Conservation (phyloP, 192 early-diverging fungal genomes). For the Umbelopsis isabellina region DNA sequence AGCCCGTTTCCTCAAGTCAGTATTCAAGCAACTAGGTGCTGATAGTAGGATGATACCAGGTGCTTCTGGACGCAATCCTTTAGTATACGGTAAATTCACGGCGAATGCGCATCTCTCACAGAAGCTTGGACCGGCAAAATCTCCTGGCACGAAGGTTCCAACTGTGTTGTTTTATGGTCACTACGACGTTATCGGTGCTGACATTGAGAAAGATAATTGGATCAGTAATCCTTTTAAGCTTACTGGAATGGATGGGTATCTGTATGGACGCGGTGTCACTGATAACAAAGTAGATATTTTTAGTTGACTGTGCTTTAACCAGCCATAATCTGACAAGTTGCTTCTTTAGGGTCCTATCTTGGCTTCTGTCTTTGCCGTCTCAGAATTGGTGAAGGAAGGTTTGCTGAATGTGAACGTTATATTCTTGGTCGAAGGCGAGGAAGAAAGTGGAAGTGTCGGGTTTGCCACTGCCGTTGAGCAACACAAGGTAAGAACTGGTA, state of each 20-base stretch:
- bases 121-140: background rate
- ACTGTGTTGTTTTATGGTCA: slow-evolving; percentile 79
- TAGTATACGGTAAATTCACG: slow-evolving; percentile 69
- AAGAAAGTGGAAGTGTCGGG: slow-evolving; percentile 74
- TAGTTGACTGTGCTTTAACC: background rate
- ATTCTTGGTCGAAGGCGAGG: slow-evolving; percentile 81
- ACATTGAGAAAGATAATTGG: slow-evolving; percentile 62
- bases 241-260: slow-evolving; percentile 66
- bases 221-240: slow-evolving; percentile 66
- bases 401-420: slow-evolving; percentile 64
- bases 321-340: too few species aligned
- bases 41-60: slow-evolving; percentile 60
- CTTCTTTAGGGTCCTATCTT: slow-evolving; percentile 64
- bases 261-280: slow-evolving; percentile 79
- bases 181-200: slow-evolving; percentile 81
- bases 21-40: slow-evolving; percentile 71
- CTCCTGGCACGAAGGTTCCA: slow-evolving; percentile 31
- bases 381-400: slow-evolving; percentile 64
- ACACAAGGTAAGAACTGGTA: slow-evolving; percentile 39
- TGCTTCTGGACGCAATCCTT: slow-evolving; percentile 62
- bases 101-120: slow-evolving; percentile 40
- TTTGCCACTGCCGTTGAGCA: slow-evolving; percentile 64
- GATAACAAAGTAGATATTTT: slow-evolving; percentile 63
- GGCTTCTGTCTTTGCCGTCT: slow-evolving; percentile 70
- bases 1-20: slow-evolving; percentile 70